Evolutionary conservation across 2,329 filamentous ascomycete genomes (phyloP), one percentile per base, ranked within the genome.

Genomic region (Apiospora arundinis): DNA sequence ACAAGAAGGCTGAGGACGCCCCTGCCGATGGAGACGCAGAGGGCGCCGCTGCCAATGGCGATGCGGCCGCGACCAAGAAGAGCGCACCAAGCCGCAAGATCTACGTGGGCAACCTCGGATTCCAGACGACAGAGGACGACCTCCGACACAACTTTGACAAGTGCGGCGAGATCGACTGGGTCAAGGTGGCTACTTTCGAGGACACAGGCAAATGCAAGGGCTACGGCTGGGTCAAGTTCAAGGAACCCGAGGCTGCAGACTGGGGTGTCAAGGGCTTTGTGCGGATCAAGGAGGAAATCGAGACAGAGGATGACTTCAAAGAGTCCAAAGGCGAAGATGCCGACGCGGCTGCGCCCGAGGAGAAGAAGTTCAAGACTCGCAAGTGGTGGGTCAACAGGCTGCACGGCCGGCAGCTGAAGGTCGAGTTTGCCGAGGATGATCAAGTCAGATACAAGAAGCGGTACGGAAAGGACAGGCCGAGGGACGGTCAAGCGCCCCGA

Each of bases 171-270:
- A 90, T 98, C 73, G 90, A 92, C 69, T 93, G 93, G 84, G 89
- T 94, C 74, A 95, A 97, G 83, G 86, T 98, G 75, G 96, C 96
- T 2, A 97, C 95, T 0, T 99, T 99, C 79, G 94, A 98, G 82
- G 97, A 99, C 81, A 92, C 92, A 25, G 96, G 96, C 60, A 99
- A 98, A 84, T 99, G 96, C 86, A 98, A 98, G 84, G 97, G 96
- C 23, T 99, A 92, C 83, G 96, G 92, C 7, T 99, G 96, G 95
- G 91, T 99, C 73, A 93, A 93, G 73, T 99, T 98, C 82, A 91
- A 92, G 79, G 91, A 95, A 68, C 79, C 95, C 14, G 91, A 93
- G 71, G 89, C 92, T 0, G 94, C 94, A 0, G 89, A 91, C 68
- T 88, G 88, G 77, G 93, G 93, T 4, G 94, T 97, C 74, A 92